Base-by-base conservation (phyloP, 106 monocot genomes). In the Acorus gramineus region DNA sequence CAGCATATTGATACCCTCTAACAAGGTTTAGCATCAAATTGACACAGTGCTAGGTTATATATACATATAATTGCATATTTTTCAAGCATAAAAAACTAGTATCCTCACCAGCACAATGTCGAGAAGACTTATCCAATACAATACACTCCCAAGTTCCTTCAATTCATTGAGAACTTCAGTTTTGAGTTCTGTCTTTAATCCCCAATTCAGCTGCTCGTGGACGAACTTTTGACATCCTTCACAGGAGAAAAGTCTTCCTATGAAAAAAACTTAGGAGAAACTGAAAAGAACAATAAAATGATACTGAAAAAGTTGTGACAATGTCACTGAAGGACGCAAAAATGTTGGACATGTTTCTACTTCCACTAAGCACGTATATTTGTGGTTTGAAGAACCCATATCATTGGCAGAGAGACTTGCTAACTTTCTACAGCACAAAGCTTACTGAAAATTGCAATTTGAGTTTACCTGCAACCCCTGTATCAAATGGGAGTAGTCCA, bases 401-500 rank as follows among this genome's bases (percentile, higher is more conserved):
- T 28, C 28, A 28, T 28, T 28, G 28, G 0, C 28, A 28, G 28
- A 28, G 28, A 28, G 28, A 28, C 28, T 28, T 28, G 28, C 28
- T 28, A 1, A 28, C 28, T 28, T 28, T 28, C 28, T 28, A 28
- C 28, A 28, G 28, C 11, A 14, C 2, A 48, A 56, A 43, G 2
- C 11, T 59, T 7, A 8, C 12, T 55, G 44, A 53, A 11, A 3
- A 54, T 11, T 6, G 3, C 8, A 45, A 42, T n/a, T 44, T 44
- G n/a, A 50, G 51, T 50, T 78, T 69, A 96, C 95, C 95, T 85
- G 88, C 68, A 62, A 98, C 71, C 56, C 91, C 96, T 73, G 81
- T 83, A 78, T 92, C 96, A 81, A 98, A 98, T 56, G 92, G 66
- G 66, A 98, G 88, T 7, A 98, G 83, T 5, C 85, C 88, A 71